Evolutionary conservation across 83 land plant genomes (phyloP).

Genomic region (Thuja plicata): DNA sequence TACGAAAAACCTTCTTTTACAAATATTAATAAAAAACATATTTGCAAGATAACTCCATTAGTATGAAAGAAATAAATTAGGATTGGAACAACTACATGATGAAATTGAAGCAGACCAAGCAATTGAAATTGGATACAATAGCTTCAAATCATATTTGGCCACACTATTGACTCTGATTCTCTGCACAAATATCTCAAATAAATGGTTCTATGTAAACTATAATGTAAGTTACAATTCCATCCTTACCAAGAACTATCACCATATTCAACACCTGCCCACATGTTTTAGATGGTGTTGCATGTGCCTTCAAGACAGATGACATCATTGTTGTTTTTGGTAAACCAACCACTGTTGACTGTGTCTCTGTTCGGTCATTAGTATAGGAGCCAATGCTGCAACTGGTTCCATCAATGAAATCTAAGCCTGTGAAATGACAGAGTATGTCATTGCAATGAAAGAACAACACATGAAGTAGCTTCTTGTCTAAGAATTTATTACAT

Average conservation of each 20-base stretch:
- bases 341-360: neutral
- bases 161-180: neutral
- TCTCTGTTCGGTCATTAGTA: neutral
- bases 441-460: neutral
- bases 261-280: constrained; percentile 4
- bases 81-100: neutral
- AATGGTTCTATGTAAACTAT: neutral
- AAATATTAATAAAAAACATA: neutral
- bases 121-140: neutral
- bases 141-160: neutral
- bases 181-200: neutral
- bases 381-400: constrained; percentile 3
- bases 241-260: constrained; percentile 11
- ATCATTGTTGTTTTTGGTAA: neutral
- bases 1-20: neutral
- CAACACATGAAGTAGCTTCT: too few species aligned
- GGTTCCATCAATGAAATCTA: neutral
- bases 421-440: neutral
- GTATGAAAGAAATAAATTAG: neutral
- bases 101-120: neutral
- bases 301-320: neutral
- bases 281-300: neutral
- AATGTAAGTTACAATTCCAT: neutral
- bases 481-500: too few species aligned
- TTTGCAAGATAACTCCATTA: neutral